Base-by-base conservation (phyloP, 768 basidiomycete genomes). In the Galerina marginata region DNA sequence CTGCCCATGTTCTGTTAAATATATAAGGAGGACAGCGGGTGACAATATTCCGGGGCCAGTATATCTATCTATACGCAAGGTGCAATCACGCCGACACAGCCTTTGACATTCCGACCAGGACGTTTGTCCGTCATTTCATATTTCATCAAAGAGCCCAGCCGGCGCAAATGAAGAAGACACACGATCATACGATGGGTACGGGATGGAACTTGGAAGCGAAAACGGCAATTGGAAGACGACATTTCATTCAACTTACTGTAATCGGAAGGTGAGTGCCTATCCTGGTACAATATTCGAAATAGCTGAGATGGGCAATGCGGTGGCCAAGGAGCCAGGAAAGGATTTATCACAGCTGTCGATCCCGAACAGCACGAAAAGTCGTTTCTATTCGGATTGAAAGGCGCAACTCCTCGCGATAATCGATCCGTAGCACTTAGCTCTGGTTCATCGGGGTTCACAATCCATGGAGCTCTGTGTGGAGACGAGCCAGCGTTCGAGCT, bases 191-290 rank as follows among this genome's bases (percentile, higher is more conserved):
- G 37, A 29, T 39, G 20, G 48, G 25, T 53, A 39, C 20, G 33
- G 39, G 15, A 23, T 37, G 44, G 12, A 25, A 10, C 12, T 7
- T 45, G 42, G 54, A 55, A 45, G 54, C 16, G 51, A 38, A 23
- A 33, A 25, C 25, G 47, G 25, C 25, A 33, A 25, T 25, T 9
- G 6, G 23, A 49, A 25, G 29, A 33, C 29, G 29, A 33, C 29
- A 47, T 39, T 54, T 14, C 59, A 40, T 60, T 60, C 53, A 60
- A 55, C 20, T 54, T 60, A 47, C 59, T 55, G 53, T 14, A 48
- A 60, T 55, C 38, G 40, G 53, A 48, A 48, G 40, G 44, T 33
- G n/a, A 26, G 23, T 50, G 11, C 46, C 39, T 45, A 16, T 46
- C 55, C 43, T 20, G 54, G 42, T 45, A n/a, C 33, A 38, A n/a